A percentile compares a stretch with the other conserved stretches of the same genome.
Conservation (phyloP, 495 filamentous ascomycete species). For the Letharia columbiana region DNA sequence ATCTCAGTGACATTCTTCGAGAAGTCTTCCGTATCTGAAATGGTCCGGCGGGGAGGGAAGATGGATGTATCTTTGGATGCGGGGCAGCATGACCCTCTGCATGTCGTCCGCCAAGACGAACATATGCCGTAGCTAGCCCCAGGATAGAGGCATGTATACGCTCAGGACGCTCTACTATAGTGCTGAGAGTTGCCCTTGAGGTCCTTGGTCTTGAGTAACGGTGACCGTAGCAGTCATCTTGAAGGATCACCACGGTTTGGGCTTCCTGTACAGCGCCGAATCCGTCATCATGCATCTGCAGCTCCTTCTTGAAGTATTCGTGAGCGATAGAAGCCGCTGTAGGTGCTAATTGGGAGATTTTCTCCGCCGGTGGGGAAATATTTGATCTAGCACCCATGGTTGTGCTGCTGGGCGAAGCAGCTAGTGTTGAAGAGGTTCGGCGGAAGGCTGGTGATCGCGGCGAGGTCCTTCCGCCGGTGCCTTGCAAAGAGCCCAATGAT, state of each 20-base stretch:
- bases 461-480: slow-evolving; percentile 30
- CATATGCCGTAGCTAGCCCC: slow-evolving; percentile 80
- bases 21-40: slow-evolving; percentile 73
- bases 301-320: slow-evolving; percentile 59
- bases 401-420: slow-evolving; percentile 33
- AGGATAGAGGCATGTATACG: slow-evolving; percentile 75
- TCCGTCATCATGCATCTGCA: slow-evolving; percentile 47
- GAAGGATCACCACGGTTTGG: slow-evolving; percentile 72
- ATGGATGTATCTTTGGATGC: slow-evolving; percentile 44
- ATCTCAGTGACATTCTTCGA: slow-evolving; percentile 54
- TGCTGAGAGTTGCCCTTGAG: slow-evolving; percentile 51
- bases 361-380: slow-evolving; percentile 28
- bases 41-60: slow-evolving; percentile 50
- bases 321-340: slow-evolving; percentile 63
- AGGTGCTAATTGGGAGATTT: slow-evolving; percentile 35
- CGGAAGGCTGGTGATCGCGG: slow-evolving; percentile 35
- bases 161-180: slow-evolving; percentile 88
- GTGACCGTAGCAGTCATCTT: slow-evolving; percentile 92
- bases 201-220: slow-evolving; percentile 75
- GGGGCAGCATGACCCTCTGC: slow-evolving; percentile 59
- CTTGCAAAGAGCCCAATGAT: slow-evolving; percentile 39
- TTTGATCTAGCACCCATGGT: slow-evolving; percentile 28
- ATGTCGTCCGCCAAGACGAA: slow-evolving; percentile 75
- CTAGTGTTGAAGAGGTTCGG: slow-evolving; percentile 40
- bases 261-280: slow-evolving; percentile 38